Evolutionary conservation across 192 early-diverging fungal species (phyloP).

Genomic region (Funneliformis geosporum): DNA sequence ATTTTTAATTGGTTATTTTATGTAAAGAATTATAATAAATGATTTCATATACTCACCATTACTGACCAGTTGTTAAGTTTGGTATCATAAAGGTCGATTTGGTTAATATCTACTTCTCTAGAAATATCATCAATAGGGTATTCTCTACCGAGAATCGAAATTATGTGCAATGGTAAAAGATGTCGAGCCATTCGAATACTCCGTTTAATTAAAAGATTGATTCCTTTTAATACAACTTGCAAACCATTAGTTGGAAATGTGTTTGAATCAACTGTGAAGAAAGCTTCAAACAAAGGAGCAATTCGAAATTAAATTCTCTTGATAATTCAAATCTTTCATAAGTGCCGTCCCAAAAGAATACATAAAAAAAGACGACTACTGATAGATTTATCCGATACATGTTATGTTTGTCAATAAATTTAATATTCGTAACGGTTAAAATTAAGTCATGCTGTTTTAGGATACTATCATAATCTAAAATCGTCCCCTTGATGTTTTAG

Average conservation of each 20-base stretch:
- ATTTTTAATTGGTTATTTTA: not conserved
- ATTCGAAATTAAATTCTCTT: not conserved
- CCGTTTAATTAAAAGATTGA: not conserved
- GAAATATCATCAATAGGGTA: no score
- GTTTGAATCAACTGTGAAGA: not conserved
- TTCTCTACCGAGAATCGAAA: not conserved
- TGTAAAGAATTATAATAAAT: no score
- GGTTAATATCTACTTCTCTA: no score
- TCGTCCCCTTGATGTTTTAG: not conserved
- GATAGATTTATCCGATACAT: no score
- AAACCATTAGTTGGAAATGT: not conserved
- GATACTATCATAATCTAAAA: not conserved
- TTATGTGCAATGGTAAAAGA: not conserved
- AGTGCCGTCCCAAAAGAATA: not conserved
- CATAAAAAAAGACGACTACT: not conserved
- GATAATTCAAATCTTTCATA: not conserved
- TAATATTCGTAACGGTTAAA: not conserved
- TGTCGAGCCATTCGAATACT: not conserved
- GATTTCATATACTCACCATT: no score
- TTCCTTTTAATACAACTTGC: not conserved
- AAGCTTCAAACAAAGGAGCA: not conserved
- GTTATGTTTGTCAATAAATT: not conserved
- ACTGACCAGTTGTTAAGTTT: no score
- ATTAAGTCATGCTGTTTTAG: not conserved
- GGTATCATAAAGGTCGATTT: no score